Conservation (phyloP, 768 basidiomycete species). For the Rhodotorula diobovata region DNA sequence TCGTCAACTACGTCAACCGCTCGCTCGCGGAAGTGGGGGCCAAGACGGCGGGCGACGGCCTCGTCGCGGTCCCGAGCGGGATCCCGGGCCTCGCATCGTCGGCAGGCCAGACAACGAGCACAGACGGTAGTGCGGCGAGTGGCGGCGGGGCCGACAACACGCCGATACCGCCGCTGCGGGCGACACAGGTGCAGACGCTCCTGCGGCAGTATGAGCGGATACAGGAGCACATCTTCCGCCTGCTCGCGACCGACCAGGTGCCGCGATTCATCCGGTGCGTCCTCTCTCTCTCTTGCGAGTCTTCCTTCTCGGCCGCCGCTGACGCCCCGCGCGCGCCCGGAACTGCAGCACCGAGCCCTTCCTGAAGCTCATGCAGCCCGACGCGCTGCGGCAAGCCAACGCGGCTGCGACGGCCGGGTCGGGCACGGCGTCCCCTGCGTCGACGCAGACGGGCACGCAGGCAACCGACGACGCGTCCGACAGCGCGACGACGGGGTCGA, state of each 20-base stretch:
- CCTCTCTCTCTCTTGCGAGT: background rate
- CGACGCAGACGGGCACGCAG: background rate
- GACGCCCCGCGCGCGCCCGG: background rate
- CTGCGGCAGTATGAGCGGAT: conserved; percentile 92
- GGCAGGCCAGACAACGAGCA: background rate
- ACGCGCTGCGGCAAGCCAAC: background rate
- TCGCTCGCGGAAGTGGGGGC: conserved; percentile 59
- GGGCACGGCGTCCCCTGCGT: background rate
- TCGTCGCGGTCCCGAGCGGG: background rate
- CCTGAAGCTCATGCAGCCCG: conserved; percentile 35
- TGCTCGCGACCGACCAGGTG: conserved; percentile 99
- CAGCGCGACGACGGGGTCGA: background rate
- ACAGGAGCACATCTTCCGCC: conserved; percentile 89
- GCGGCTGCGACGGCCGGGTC: background rate
- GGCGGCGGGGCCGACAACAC: conserved; percentile 47
- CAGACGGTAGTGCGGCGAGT: background rate
- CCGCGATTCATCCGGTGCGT: conserved; percentile 58
- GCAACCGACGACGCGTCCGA: background rate
- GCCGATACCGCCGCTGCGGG: conserved; percentile 63
- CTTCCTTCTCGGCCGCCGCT: background rate
- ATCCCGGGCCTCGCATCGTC: background rate
- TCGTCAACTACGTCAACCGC: conserved; percentile 87
- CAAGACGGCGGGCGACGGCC: conserved; percentile 48
- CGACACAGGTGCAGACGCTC: conserved; percentile 90
- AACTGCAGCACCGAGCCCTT: conserved; percentile 37